A percentile compares a stretch with the other conserved stretches of the same genome.
Evolutionary conservation across 1,139 yeast species (phyloP).

Genomic region (Candida labiduridarum): DNA sequence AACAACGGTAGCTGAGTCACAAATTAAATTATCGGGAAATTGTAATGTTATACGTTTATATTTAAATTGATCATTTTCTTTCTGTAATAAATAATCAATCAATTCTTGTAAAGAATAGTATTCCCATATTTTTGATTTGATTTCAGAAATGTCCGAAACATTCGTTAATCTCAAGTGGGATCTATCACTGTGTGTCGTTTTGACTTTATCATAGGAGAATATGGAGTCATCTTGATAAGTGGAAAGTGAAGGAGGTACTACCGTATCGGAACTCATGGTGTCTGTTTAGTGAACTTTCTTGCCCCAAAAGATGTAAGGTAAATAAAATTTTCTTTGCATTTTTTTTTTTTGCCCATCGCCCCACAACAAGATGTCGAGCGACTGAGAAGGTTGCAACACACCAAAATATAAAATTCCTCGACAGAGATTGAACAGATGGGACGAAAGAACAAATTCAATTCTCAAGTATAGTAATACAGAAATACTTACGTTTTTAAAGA

Average conservation of each 20-base stretch:
- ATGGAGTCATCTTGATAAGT: constrained; percentile 58
- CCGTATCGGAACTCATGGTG: constrained; percentile 6
- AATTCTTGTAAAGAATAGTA: constrained; percentile 59
- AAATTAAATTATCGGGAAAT: constrained; percentile 80
- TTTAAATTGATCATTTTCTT: constrained; percentile 22
- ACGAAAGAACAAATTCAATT: no score
- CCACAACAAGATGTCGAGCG: neutral
- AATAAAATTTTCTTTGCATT: neutral
- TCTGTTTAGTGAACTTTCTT: neutral
- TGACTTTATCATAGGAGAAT: constrained; percentile 46
- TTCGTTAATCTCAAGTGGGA: constrained; percentile 32
- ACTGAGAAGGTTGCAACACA: no score
- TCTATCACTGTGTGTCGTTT: constrained; percentile 29
- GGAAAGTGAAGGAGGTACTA: constrained; percentile 59
- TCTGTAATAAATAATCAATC: constrained; percentile 30
- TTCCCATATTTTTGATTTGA: constrained; percentile 35
- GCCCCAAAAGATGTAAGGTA: neutral
- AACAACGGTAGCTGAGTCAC: constrained; percentile 76
- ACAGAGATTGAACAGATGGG: no score
- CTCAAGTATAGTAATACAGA: no score
- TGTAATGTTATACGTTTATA: constrained; percentile 73
- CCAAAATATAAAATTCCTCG: no score
- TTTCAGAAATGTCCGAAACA: constrained; percentile 24
- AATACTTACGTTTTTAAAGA: neutral
- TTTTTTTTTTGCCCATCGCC: no score